Conservation (phyloP, 2,329 filamentous ascomycete species). For the Malbranchea zuffiana region DNA sequence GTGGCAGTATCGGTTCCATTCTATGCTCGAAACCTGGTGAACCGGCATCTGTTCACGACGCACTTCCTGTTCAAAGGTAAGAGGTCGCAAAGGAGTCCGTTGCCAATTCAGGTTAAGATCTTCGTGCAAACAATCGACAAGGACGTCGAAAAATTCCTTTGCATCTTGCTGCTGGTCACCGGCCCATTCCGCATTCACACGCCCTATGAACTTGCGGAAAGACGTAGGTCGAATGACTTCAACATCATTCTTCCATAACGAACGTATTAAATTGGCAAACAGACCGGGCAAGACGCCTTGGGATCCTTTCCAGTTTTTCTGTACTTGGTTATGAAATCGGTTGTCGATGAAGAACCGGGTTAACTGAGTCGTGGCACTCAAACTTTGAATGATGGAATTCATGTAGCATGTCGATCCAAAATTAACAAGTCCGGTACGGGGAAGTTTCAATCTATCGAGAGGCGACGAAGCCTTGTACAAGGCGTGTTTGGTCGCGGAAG, state of each 20-base stretch:
- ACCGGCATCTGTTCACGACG: constrained; percentile 50
- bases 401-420: constrained; percentile 81
- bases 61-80: constrained; percentile 51
- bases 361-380: constrained; percentile 58
- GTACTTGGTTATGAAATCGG: constrained; percentile 50
- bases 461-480: constrained; percentile 33
- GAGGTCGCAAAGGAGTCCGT: constrained; percentile 44
- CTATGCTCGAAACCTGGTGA: constrained; percentile 56
- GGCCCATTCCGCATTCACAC: constrained; percentile 57
- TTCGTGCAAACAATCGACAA: constrained; percentile 71
- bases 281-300: constrained; percentile 52
- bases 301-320: constrained; percentile 54
- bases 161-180: constrained; percentile 76
- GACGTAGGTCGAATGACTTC: constrained; percentile 49
- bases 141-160: constrained; percentile 76
- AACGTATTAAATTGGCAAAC: constrained; percentile 50
- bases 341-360: constrained; percentile 55
- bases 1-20: constrained; percentile 62
- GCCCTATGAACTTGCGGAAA: constrained; percentile 53
- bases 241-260: constrained; percentile 51
- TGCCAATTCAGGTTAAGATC: constrained; percentile 67
- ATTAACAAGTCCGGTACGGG: constrained; percentile 67
- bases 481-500: constrained; percentile 35
- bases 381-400: constrained; percentile 77
- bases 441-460: constrained; percentile 40